A percentile compares a stretch with the other conserved stretches of the same genome.
These are phyloP conservation scores for Brettanomyces bruxellensis DNA, from an alignment of 805 yeast genomes.

Conservation along the genomic window DNA sequence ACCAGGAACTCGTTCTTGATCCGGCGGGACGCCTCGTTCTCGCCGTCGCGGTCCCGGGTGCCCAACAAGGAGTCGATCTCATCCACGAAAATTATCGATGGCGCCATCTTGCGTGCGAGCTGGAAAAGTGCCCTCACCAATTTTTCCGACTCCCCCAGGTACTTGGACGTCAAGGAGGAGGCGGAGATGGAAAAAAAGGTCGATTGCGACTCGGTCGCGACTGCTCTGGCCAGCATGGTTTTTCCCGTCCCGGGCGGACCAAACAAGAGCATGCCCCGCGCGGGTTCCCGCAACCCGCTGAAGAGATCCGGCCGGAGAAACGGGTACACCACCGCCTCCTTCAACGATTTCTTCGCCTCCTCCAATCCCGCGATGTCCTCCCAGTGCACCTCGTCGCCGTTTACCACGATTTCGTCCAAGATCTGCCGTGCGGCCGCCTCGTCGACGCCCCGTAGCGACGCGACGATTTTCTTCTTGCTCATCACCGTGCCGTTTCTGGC, in stretches of 20 bases:
- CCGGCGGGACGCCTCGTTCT: conserved; percentile 78
- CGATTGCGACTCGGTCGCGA: conserved; percentile 89
- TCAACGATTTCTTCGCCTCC: conserved; percentile 77
- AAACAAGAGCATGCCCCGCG: conserved; percentile 89
- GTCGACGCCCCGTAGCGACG: conserved; percentile 65
- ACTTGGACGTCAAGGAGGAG: conserved; percentile 79
- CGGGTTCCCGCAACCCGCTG: conserved; percentile 86
- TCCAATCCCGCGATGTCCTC: conserved; percentile 91
- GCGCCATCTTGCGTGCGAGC: conserved; percentile 77
- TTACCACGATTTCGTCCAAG: conserved; percentile 76
- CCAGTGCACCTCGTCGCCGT: conserved; percentile 91
- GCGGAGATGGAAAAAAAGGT: conserved; percentile 90
- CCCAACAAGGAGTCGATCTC: conserved; percentile 90
- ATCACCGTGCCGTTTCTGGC: conserved; percentile 8
- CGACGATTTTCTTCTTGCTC: conserved; percentile 26
- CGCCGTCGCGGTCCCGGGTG: conserved; percentile 60
- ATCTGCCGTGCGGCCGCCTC: conserved; percentile 72
- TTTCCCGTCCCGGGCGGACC: conserved; percentile 99
- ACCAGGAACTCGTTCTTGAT: conserved; percentile 89
- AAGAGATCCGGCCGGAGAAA: conserved; percentile 89
- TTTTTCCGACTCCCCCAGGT: conserved; percentile 89
- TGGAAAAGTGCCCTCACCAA: conserved; percentile 81
- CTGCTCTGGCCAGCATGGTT: conserved; percentile 94
- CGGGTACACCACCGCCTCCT: conserved; percentile 95
- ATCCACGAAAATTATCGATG: conserved; percentile 90